A percentile compares a stretch with the other conserved stretches of the same genome.
Evolutionary conservation across 257 asterid genomes (phyloP).

Genomic region (Nicotiana tabacum): DNA sequence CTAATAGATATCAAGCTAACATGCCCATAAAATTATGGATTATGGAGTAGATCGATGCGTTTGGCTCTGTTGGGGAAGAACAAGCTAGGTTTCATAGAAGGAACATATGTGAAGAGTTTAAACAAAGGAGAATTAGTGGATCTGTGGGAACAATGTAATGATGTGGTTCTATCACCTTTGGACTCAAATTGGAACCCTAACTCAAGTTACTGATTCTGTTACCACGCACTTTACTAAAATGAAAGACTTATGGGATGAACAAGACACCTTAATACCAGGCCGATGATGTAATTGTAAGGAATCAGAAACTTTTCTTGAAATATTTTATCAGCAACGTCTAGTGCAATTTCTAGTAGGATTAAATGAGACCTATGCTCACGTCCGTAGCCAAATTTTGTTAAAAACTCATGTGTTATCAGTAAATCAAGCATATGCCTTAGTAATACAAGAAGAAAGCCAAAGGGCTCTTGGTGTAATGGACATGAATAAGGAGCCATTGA

Average conservation of each 20-base stretch:
- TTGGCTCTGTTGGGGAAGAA: no score
- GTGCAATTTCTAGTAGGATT: background rate
- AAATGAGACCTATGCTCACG: background rate
- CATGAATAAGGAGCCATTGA: background rate
- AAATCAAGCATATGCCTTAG: background rate
- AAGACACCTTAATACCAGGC: background rate
- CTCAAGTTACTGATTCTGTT: background rate
- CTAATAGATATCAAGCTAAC: no score
- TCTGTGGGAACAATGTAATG: no score
- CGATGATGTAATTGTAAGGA: no score
- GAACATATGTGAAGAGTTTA: no score
- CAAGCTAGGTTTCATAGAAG: no score
- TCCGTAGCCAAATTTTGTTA: background rate
- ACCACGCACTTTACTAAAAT: background rate
- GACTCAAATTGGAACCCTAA: background rate
- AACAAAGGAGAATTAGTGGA: no score
- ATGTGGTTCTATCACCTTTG: background rate
- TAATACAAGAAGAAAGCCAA: background rate
- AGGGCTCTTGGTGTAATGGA: background rate
- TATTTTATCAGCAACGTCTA: background rate
- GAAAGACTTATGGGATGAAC: background rate
- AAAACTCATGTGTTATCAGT: background rate
- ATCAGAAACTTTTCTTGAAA: no score
- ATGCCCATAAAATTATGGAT: no score
- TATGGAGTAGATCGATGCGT: no score